phyloP scores from a whole-genome alignment of 257 asterid genomes.

The Solanum lycopersicoides region DNA sequence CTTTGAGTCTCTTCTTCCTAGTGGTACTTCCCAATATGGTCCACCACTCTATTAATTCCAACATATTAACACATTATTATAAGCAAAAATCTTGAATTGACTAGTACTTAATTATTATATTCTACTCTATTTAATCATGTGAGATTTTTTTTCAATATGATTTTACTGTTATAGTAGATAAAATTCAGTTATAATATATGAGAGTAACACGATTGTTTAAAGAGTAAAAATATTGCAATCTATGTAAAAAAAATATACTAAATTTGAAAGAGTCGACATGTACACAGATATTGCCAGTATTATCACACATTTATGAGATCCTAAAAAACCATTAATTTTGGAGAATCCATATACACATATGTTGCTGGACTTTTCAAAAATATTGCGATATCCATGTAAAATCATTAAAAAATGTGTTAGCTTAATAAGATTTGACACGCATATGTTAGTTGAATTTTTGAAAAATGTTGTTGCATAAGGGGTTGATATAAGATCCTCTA shows the following conservation, averaged over 20 bases:
- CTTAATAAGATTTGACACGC: background rate
- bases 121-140: background rate
- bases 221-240: background rate
- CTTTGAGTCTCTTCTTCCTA: constrained; percentile 73
- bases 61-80: background rate
- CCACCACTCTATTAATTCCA: constrained; percentile 57
- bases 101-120: background rate
- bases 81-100: background rate
- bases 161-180: no score
- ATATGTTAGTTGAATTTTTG: background rate
- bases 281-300: background rate
- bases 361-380: background rate
- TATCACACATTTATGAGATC: background rate
- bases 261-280: background rate
- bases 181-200: background rate
- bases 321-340: background rate
- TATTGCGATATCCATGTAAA: background rate
- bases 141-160: background rate
- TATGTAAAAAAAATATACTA: background rate
- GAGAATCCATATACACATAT: background rate
- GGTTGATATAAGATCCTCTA: background rate
- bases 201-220: background rate
- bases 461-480: background rate
- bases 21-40: constrained; percentile 75
- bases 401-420: background rate